These are phyloP conservation scores for Claviceps sp. DNA, from an alignment of 2,329 filamentous ascomycete genomes.

Conservation along the genomic window DNA sequence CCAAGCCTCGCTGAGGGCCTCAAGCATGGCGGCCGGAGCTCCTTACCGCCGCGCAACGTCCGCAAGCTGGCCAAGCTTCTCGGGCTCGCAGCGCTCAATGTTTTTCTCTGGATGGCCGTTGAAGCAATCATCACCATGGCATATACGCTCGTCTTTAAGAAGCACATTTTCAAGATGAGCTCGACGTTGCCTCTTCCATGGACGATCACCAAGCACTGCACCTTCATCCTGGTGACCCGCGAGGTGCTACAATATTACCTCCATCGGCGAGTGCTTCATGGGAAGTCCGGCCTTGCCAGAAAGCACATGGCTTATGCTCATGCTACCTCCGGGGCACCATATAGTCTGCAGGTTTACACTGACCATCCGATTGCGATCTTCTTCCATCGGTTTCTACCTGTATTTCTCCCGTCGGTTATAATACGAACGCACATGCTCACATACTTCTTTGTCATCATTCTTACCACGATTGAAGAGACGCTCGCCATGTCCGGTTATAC, in stretches of 20 bases:
- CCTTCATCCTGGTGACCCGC: constrained; percentile 28
- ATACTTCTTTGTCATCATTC: constrained; percentile 49
- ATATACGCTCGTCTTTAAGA: constrained; percentile 19
- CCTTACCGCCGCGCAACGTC: constrained; percentile 32
- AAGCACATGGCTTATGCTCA: constrained; percentile 37
- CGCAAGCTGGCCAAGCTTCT: constrained; percentile 21
- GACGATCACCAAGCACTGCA: constrained; percentile 37
- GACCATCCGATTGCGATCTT: constrained; percentile 56
- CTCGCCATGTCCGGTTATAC: constrained; percentile 56
- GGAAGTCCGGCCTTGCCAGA: constrained; percentile 21
- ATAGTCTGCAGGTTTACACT: constrained; percentile 49
- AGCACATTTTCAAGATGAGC: constrained; percentile 32
- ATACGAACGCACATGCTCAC: constrained; percentile 61
- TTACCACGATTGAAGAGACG: constrained; percentile 54
- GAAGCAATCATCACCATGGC: constrained; percentile 29
- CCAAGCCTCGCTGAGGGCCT: constrained; percentile 55
- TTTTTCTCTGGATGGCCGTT: constrained; percentile 27
- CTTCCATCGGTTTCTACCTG: constrained; percentile 48
- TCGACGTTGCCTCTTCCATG: constrained; percentile 39
- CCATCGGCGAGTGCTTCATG: constrained; percentile 60
- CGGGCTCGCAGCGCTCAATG: constrained; percentile 31
- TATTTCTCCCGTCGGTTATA: constrained; percentile 50
- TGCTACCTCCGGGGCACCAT: constrained; percentile 39
- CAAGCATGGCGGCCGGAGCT: constrained; percentile 48
- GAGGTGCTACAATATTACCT: constrained; percentile 58